Percentiles rank a stretch among this genome's conserved stretches.
Evolutionary conservation across 1,139 yeast species (phyloP).

Genomic region (Pichia sp.): DNA sequence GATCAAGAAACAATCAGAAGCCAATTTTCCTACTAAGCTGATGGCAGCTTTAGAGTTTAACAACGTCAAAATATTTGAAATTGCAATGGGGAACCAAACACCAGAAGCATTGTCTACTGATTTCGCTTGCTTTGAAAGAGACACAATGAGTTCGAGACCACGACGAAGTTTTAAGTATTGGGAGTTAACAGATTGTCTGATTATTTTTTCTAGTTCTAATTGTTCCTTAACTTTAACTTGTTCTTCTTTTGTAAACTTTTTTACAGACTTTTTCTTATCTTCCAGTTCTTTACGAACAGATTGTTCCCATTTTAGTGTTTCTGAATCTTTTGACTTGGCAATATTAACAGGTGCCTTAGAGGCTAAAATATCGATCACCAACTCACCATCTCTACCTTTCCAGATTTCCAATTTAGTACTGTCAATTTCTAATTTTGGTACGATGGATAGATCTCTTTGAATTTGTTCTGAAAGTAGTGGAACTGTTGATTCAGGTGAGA

Average conservation of each 20-base stretch:
- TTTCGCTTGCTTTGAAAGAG: conserved; percentile 48
- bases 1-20: conserved; percentile 30
- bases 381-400: conserved; percentile 61
- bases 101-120: conserved; percentile 64
- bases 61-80: conserved; percentile 42
- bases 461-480: conserved; percentile 47
- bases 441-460: conserved; percentile 37
- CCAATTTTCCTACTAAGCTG: conserved; percentile 39
- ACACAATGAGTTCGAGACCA: conserved; percentile 49
- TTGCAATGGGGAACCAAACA: conserved; percentile 69
- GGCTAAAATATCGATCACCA: conserved; percentile 61
- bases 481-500: conserved; percentile 58
- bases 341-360: conserved; percentile 48
- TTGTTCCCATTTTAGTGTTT: conserved; percentile 87
- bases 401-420: conserved; percentile 56
- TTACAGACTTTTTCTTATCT: conserved; percentile 37
- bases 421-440: conserved; percentile 33
- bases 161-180: conserved; percentile 41
- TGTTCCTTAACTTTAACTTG: conserved; percentile 57
- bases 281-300: conserved; percentile 71
- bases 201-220: conserved; percentile 51
- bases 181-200: conserved; percentile 45
- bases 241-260: conserved; percentile 75
- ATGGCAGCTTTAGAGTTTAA: conserved; percentile 36
- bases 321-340: conserved; percentile 59